Conservation (phyloP, 176 grass and related monocot species). For the Pontederia crassipes region DNA sequence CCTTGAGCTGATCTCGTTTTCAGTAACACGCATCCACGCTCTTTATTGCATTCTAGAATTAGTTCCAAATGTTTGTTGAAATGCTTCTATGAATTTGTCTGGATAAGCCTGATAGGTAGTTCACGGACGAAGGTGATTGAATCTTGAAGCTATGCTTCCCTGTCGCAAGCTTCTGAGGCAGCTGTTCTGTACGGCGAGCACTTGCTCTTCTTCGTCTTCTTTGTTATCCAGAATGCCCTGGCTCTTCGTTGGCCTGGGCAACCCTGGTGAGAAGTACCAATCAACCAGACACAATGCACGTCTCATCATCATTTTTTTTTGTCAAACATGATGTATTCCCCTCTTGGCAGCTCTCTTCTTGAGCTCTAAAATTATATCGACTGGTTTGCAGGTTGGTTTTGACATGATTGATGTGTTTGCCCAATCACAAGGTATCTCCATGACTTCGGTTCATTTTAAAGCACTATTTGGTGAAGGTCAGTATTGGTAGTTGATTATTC, state of each 20-base stretch:
- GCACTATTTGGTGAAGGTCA: constrained; percentile 73
- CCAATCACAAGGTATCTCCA: constrained; percentile 47
- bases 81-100: too few species aligned
- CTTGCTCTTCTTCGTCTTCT: constrained; percentile 15
- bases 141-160: neutral
- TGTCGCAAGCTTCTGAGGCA: neutral
- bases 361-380: neutral
- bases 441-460: constrained; percentile 66
- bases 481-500: neutral
- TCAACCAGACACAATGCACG: constrained; percentile 55
- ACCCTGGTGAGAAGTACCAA: constrained; percentile 74
- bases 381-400: constrained; percentile 59
- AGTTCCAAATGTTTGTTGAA: too few species aligned
- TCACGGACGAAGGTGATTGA: too few species aligned
- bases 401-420: constrained; percentile 89
- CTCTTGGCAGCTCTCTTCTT: too few species aligned
- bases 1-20: too few species aligned
- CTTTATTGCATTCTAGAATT: too few species aligned
- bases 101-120: too few species aligned
- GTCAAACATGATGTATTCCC: neutral
- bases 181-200: neutral
- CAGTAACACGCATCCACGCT: too few species aligned
- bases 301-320: constrained; percentile 1
- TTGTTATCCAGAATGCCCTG: constrained; percentile 29
- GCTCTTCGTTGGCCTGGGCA: constrained; percentile 72